Conservation (phyloP, 208 protist species). For the Phytomonas sp. region DNA sequence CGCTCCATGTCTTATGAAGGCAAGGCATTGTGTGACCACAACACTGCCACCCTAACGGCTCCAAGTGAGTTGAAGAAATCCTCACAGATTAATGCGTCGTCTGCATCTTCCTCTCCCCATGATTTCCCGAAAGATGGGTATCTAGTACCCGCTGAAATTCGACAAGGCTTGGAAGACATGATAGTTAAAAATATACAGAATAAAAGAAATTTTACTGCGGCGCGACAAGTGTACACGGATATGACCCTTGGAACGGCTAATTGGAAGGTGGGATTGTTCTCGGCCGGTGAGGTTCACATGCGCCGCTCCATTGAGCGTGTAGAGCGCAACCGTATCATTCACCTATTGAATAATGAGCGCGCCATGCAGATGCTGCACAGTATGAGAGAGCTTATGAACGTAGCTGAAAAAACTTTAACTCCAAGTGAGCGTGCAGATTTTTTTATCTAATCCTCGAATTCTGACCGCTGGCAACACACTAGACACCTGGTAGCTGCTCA, state of each 20-base stretch:
- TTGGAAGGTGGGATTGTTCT: conserved; percentile 83
- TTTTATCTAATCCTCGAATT: not conserved
- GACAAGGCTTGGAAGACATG: conserved; percentile 24
- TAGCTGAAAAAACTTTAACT: conserved; percentile 22
- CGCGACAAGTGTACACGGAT: conserved; percentile 62
- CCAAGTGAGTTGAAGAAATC: not conserved
- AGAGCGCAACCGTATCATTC: conserved; percentile 65
- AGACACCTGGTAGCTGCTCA: not conserved
- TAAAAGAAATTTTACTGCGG: conserved; percentile 25
- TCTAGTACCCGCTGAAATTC: conserved; percentile 24
- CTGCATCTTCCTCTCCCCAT: not conserved
- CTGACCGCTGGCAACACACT: not conserved
- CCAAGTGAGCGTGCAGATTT: not conserved
- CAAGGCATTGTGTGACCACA: not conserved
- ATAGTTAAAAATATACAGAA: conserved; percentile 29
- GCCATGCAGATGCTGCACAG: conserved; percentile 67
- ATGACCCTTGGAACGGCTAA: conserved; percentile 71
- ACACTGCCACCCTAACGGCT: not conserved
- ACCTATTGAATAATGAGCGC: conserved; percentile 76
- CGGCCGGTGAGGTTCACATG: conserved; percentile 83
- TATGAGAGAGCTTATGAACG: conserved; percentile 39
- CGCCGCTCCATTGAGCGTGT: conserved; percentile 74
- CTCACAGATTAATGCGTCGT: not conserved
- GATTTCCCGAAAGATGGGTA: not conserved
- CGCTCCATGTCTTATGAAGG: not conserved